A percentile compares a stretch with the other conserved stretches of the same genome.
These are phyloP conservation scores for Vitis vinifera DNA, from an alignment of 164 flowering plant genomes.

Conservation along the genomic window ASM3070453v1 NC_081823.1:10573001-10573500, in stretches of 20 bases:
- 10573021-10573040: slow-evolving; percentile 26
- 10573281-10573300: slow-evolving; percentile 15
- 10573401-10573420: slow-evolving; percentile 15
- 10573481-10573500: slow-evolving; percentile 40
- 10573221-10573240: slow-evolving; percentile 14
- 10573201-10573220: slow-evolving; percentile 47
- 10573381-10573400: slow-evolving; percentile 23
- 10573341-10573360: slow-evolving; percentile 7
- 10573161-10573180: slow-evolving; percentile 46
- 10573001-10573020: slow-evolving; percentile 13
- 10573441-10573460: slow-evolving; percentile 17
- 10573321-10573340: not conserved
- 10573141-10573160: slow-evolving; percentile 30
- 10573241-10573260: slow-evolving; percentile 17
- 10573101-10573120: slow-evolving; percentile 39
- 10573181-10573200: slow-evolving; percentile 93
- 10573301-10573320: slow-evolving; percentile 9
- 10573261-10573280: slow-evolving; percentile 15
- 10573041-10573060: slow-evolving; percentile 45
- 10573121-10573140: slow-evolving; percentile 56
- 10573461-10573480: slow-evolving; percentile 30
- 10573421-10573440: slow-evolving; percentile 30
- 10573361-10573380: slow-evolving; percentile 25
- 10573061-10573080: slow-evolving; percentile 28
- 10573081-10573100: slow-evolving; percentile 15